Conservation (phyloP, 2,329 filamentous ascomycete species). For the Akanthomyces muscarius region DNA sequence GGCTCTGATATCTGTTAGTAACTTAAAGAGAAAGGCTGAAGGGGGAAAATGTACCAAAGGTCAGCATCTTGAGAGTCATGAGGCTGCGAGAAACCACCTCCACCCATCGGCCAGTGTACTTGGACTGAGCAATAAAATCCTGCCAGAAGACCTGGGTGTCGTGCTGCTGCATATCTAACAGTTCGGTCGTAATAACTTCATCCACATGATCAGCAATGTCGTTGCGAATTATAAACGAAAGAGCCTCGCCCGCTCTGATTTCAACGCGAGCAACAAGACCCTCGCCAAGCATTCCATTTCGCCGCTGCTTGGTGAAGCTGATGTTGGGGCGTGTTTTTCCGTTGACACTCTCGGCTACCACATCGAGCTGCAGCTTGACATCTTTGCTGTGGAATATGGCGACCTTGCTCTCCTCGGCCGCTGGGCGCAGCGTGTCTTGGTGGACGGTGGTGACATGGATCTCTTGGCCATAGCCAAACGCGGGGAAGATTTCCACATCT, state of each 20-base stretch:
- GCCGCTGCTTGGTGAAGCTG: slow-evolving; percentile 50
- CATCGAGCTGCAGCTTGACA: slow-evolving; percentile 62
- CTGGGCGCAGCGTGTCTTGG: slow-evolving; percentile 38
- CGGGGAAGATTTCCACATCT: slow-evolving; percentile 69
- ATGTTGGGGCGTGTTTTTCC: slow-evolving; percentile 44
- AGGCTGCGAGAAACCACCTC: slow-evolving; percentile 68
- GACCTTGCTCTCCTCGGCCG: slow-evolving; percentile 48
- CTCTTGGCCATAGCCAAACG: slow-evolving; percentile 66
- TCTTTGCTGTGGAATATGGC: slow-evolving; percentile 59
- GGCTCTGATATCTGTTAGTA: slow-evolving; percentile 47
- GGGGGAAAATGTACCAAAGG: slow-evolving; percentile 43
- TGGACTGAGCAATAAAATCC: slow-evolving; percentile 67
- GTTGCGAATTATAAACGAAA: slow-evolving; percentile 66
- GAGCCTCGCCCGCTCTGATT: slow-evolving; percentile 61
- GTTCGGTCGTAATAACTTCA: slow-evolving; percentile 51
- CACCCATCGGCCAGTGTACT: slow-evolving; percentile 68
- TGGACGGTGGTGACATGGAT: slow-evolving; percentile 56
- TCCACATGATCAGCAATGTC: slow-evolving; percentile 56
- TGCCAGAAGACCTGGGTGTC: slow-evolving; percentile 70
- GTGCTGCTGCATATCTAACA: slow-evolving; percentile 61
- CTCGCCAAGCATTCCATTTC: slow-evolving; percentile 52
- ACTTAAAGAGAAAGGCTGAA: neutral
- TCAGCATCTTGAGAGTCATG: slow-evolving; percentile 71
- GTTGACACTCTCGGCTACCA: slow-evolving; percentile 58
- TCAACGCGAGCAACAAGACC: slow-evolving; percentile 59